Evolutionary conservation across 2,329 filamentous ascomycete species (phyloP).

Genomic region (Cladosporium colombiae): DNA sequence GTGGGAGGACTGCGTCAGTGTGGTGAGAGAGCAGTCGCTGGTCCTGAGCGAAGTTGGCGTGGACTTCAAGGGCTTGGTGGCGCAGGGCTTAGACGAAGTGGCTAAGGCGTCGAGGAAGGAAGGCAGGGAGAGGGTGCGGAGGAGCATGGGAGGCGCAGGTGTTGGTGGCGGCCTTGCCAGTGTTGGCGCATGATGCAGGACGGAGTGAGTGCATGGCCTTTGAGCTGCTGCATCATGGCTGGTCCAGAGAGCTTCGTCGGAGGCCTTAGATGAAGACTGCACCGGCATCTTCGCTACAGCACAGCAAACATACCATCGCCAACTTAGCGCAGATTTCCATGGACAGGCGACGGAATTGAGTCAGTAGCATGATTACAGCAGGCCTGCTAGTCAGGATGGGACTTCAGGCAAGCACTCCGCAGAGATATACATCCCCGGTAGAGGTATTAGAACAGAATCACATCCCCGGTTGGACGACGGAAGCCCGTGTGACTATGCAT

Average conservation of each 20-base stretch:
- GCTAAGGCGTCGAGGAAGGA: constrained; percentile 15
- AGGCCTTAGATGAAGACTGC: background rate
- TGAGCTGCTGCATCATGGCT: constrained; percentile 2
- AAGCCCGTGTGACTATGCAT: background rate
- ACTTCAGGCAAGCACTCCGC: background rate
- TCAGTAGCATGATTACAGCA: background rate
- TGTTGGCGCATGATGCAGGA: constrained; percentile 15
- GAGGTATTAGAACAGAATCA: background rate
- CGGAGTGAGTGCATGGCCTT: background rate
- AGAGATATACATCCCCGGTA: background rate
- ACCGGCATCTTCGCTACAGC: constrained; percentile 1
- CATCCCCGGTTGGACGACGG: background rate
- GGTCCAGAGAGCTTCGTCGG: background rate
- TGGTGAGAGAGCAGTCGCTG: constrained; percentile 76
- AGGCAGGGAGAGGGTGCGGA: constrained; percentile 16
- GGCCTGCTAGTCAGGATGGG: background rate
- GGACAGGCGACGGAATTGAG: background rate
- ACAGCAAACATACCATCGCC: background rate
- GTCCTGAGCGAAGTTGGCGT: constrained; percentile 83
- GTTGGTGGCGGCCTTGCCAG: constrained; percentile 22
- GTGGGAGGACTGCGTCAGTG: constrained; percentile 80
- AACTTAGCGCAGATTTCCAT: background rate
- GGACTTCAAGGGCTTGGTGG: constrained; percentile 83
- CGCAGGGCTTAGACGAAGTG: constrained; percentile 48
- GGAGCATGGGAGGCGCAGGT: constrained; percentile 16